These are phyloP conservation scores for Beauveria sp. DNA, from an alignment of 2,329 filamentous ascomycete genomes.

Conservation along the genomic window DNA sequence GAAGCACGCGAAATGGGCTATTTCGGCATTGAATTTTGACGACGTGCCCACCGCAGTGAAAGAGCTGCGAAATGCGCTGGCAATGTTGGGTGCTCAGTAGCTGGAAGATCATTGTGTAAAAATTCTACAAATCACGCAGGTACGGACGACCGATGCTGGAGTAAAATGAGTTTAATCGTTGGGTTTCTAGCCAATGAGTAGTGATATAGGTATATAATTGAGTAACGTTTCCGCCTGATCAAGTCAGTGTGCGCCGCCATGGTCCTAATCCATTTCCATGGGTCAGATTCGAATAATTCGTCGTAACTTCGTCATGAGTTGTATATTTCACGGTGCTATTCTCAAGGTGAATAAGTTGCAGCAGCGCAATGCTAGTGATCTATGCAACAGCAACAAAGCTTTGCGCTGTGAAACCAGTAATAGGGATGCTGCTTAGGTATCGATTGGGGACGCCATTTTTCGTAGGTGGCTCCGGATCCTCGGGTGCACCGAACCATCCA, in stretches of 20 bases:
- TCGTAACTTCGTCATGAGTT: background rate
- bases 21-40: slow-evolving; percentile 93
- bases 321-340: background rate
- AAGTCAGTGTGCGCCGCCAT: background rate
- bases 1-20: slow-evolving; percentile 95
- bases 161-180: background rate
- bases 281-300: background rate
- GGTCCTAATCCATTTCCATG: background rate
- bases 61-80: slow-evolving; percentile 70
- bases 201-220: background rate
- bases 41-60: slow-evolving; percentile 84
- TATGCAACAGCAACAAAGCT: slow-evolving; percentile 10
- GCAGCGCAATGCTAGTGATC: background rate
- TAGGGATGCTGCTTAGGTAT: slow-evolving; percentile 6
- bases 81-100: slow-evolving; percentile 53
- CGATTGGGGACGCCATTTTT: slow-evolving; percentile 2
- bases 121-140: background rate
- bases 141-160: background rate
- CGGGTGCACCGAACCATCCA: slow-evolving; percentile 49
- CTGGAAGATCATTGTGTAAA: background rate
- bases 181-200: background rate
- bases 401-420: slow-evolving; percentile 1
- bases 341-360: background rate
- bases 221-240: background rate
- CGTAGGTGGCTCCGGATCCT: slow-evolving; percentile 22